Evolutionary conservation across 352 stramenopile genomes (phyloP), one percentile per base, ranked within the genome.

Genomic region (Phytophthora brassicae): DNA sequence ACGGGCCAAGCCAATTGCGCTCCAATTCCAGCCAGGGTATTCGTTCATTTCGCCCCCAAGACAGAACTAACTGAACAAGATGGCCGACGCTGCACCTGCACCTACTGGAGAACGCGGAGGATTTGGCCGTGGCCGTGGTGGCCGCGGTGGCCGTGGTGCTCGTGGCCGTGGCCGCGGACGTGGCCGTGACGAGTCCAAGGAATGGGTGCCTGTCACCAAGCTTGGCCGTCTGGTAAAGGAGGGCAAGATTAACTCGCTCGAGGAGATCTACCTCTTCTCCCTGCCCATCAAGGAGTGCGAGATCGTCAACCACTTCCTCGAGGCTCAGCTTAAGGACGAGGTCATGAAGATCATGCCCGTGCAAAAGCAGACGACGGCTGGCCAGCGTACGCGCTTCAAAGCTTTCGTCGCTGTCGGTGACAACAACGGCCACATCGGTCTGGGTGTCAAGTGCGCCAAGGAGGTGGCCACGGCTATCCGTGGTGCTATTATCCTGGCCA

Each of bases 291-390:
- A 99, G 93, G 97, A 99, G 89, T 97, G 90, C 70, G 91, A 99
- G 76, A 99, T 99, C 76, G 97, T 99, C 67, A 98, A 99, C 82
- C 91, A 98, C 81, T 99, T 99, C 84, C 79, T 99, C 17, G 97
- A 98, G 79, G 77, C 97, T 57, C 96, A 94, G 79, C 96, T 99
- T 57, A 98, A 99, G 78, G 98, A 99, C 79, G 98, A 99, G 75
- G 97, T 99, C 50, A 99, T 99, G 97, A 99, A 99, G 90, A 99
- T 99, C 88, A 99, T 99, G 95, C 97, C 97, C 58, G 97, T 99
- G 51, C 97, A 99, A 86, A 99, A 99, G 94, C 97, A 99, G 86
- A 99, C 95, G 48, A 98, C 96, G 41, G 98, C 98, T 62, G 98
- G 98, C 88, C 98, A 99, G 90, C 90, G 97, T 62, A 99, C 98